Conservation (phyloP, 2,329 filamentous ascomycete species). For the Raffaelea deltoideospora region DNA sequence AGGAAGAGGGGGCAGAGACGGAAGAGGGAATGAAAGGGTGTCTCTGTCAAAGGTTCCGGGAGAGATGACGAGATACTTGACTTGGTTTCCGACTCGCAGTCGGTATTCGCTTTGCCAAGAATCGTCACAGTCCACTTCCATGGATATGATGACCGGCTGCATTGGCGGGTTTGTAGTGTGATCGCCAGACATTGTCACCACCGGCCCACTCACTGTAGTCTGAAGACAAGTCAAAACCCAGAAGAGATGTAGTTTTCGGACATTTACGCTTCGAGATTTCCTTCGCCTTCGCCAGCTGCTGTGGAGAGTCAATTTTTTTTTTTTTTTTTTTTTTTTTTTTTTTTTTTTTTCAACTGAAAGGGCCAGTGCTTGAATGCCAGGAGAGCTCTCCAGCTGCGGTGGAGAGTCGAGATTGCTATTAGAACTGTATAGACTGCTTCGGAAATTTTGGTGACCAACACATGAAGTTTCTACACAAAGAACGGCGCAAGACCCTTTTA, state of each 20-base stretch:
- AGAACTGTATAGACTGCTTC: too few species aligned
- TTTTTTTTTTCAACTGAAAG: too few species aligned
- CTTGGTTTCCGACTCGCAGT: constrained; percentile 11
- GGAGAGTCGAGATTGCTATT: too few species aligned
- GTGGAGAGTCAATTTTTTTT: too few species aligned
- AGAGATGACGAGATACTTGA: constrained; percentile 13
- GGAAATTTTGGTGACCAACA: too few species aligned
- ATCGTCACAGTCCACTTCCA: constrained; percentile 6
- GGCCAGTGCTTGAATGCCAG: background rate
- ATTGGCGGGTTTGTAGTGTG: background rate
- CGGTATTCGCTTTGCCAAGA: constrained; percentile 12
- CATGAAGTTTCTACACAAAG: too few species aligned
- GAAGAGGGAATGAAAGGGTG: constrained; percentile 12
- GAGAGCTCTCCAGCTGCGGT: background rate
- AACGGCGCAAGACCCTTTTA: too few species aligned
- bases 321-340: too few species aligned
- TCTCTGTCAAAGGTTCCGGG: constrained; percentile 13
- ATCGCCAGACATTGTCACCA: constrained; percentile 1
- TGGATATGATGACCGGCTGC: background rate
- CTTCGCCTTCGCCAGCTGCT: background rate
- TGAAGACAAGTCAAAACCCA: background rate
- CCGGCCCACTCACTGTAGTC: background rate
- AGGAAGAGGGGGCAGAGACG: constrained; percentile 12
- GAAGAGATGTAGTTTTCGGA: background rate
- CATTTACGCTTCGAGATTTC: background rate